Evolutionary conservation across 2,329 filamentous ascomycete species (phyloP).

Genomic region (Fusarium camptoceras): DNA sequence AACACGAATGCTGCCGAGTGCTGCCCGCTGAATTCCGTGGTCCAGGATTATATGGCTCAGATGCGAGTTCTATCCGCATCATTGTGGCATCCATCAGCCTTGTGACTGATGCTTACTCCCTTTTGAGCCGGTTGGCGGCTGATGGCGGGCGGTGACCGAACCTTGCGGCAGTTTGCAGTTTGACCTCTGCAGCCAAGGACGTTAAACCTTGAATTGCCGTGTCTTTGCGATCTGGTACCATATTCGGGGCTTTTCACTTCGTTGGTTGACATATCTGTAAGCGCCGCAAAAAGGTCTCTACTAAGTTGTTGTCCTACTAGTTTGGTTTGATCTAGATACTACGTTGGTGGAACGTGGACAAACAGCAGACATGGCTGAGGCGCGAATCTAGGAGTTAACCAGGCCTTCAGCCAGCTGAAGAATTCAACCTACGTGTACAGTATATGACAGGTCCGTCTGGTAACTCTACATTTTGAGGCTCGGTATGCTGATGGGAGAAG

Average conservation of each 20-base stretch:
- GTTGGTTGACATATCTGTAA: neutral
- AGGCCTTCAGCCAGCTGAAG: constrained; percentile 30
- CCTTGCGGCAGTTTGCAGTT: constrained; percentile 15
- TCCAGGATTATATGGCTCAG: neutral
- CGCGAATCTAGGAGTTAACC: constrained; percentile 12
- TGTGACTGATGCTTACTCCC: constrained; percentile 15
- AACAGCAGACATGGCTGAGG: neutral
- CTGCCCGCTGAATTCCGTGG: neutral
- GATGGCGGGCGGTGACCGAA: constrained; percentile 28
- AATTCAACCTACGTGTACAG: constrained; percentile 27
- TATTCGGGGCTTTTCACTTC: neutral
- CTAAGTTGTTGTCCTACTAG: neutral
- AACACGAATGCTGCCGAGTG: neutral
- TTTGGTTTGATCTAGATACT: neutral
- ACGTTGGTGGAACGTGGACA: neutral
- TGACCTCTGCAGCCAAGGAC: constrained; percentile 17
- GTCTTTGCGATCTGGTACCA: constrained; percentile 1
- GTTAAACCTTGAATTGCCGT: constrained; percentile 37
- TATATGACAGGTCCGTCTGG: neutral
- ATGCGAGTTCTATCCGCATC: neutral
- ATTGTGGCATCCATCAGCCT: constrained; percentile 12
- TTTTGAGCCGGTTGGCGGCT: constrained; percentile 17
- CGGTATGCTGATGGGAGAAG: neutral
- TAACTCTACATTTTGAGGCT: neutral
- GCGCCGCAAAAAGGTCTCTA: neutral